A percentile compares a stretch with the other conserved stretches of the same genome.
These are phyloP conservation scores for Discostella stelligeroides DNA, from an alignment of 108 stramenopile species.

Conservation along the genomic window DNA sequence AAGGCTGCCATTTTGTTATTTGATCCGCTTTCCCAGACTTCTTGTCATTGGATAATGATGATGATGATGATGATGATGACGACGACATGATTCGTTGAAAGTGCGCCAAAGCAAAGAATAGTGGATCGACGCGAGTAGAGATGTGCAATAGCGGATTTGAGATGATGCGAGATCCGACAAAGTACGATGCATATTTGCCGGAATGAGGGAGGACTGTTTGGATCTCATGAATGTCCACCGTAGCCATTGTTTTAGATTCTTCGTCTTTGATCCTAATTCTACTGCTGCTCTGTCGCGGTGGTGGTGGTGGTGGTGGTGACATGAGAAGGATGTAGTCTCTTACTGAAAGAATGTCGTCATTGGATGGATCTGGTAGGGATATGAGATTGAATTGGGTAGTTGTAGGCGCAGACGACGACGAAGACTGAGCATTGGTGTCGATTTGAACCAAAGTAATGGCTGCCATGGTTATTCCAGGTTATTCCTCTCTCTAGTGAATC, in stretches of 20 bases:
- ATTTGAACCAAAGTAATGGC: slow-evolving; percentile 29
- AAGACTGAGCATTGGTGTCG: neutral
- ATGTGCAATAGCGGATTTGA: slow-evolving; percentile 60
- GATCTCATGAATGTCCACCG: slow-evolving; percentile 52
- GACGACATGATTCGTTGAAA: slow-evolving; percentile 22
- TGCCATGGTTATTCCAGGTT: too few relatives aligned
- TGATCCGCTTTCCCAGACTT: neutral
- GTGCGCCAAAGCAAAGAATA: slow-evolving; percentile 56
- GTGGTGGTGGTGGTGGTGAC: neutral
- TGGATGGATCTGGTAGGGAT: slow-evolving; percentile 24
- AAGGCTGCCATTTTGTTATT: slow-evolving; percentile 62
- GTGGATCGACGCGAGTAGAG: slow-evolving; percentile 63
- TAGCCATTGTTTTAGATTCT: too few relatives aligned
- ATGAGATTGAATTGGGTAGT: slow-evolving; percentile 20
- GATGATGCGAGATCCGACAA: slow-evolving; percentile 61
- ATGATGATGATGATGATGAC: too few relatives aligned
- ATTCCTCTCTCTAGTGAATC: too few relatives aligned
- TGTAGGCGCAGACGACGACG: neutral
- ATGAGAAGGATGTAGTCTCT: slow-evolving; percentile 36
- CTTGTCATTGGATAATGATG: too few relatives aligned
- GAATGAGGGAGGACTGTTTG: slow-evolving; percentile 43
- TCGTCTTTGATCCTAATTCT: too few relatives aligned
- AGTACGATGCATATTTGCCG: slow-evolving; percentile 60
- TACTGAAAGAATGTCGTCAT: neutral
- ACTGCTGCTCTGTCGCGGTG: too few relatives aligned